Evolutionary conservation across 257 asterid species (phyloP).

Genomic region (Solanum gracilifrons): DNA sequence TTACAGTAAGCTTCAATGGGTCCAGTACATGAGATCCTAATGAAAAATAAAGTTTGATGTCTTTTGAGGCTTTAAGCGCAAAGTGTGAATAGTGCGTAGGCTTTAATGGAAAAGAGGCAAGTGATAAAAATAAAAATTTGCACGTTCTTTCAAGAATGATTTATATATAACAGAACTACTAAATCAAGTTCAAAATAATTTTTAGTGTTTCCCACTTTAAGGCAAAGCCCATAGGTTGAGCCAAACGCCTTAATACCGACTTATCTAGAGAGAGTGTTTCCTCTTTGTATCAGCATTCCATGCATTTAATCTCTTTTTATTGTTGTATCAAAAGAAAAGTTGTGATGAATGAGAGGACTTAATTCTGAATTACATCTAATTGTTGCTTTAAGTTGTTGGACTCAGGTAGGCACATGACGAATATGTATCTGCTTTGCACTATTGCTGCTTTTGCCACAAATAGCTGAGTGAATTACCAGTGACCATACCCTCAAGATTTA

Average conservation of each 20-base stretch:
- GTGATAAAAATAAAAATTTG: background rate
- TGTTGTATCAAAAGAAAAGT: background rate
- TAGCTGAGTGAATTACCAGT: background rate
- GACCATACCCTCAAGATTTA: background rate
- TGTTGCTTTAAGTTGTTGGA: background rate
- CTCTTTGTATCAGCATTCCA: background rate
- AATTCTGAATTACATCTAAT: background rate
- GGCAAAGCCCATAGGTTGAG: background rate
- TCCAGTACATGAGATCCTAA: background rate
- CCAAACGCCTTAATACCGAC: background rate
- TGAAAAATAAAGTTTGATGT: background rate
- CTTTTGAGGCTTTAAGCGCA: background rate
- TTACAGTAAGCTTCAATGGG: background rate
- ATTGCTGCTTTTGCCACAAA: background rate
- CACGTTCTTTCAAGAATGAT: background rate
- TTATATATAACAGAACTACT: background rate
- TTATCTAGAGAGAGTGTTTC: too few relatives aligned
- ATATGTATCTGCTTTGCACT: background rate
- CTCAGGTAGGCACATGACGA: background rate
- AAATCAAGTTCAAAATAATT: background rate
- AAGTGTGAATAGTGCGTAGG: background rate
- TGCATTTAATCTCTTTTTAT: background rate
- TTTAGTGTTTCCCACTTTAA: background rate
- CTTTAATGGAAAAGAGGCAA: background rate
- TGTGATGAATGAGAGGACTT: background rate